Evolutionary conservation across 1,284 basidiomycete genomes (phyloP), one percentile per base, ranked within the genome.

Genomic region (Moniliella sp.): DNA sequence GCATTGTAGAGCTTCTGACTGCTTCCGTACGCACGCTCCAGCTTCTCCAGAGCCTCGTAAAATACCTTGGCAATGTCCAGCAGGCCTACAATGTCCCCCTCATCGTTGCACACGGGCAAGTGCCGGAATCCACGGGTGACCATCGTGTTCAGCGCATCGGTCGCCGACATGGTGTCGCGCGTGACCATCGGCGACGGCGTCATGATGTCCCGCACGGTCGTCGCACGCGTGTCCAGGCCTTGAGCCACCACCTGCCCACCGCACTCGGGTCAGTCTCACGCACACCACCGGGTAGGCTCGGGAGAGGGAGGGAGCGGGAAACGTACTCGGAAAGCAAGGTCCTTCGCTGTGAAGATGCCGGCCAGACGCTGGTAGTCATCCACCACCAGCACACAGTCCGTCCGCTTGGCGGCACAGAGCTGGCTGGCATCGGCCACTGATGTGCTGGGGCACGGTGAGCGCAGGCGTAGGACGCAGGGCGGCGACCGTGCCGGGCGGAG

Each of bases 41-140:
- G 82, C 66, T 97, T 99, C 61, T 80, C 86, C 23, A 99, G 71
- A 12, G 91, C 91, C 62, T 97, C 91, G 61, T 97, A 86, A 66
- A 99, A 99, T 43, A 99, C 91, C 61, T 82, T 97, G 46, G 91
- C 97, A 61, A 99, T 99, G 61, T 99, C 91, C 39, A 97, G 75
- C 8, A 99, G 70, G 55, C 91, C 91, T 37, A 97, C 88, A 28
- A 99, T 91, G 50, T 72, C 73, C 43, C 73, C 75, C 32, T 68
- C 65, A 30, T 76, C 72, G 26, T 56, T 54, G 42, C 49, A 51
- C 23, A 57, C 49, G 21, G 50, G 54, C 62, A 99, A 62, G 65
- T 99, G 91, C 45, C 91, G 75, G 69, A 99, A 99, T 46, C 88
- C 83, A 45, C 73, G 75, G 40, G 81, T 77, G 38, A 97, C 91